A percentile compares a stretch with the other conserved stretches of the same genome.
These are phyloP conservation scores for Nelumbo lutea DNA, from an alignment of 164 flowering plant species.

Conservation along the genomic window DNA sequence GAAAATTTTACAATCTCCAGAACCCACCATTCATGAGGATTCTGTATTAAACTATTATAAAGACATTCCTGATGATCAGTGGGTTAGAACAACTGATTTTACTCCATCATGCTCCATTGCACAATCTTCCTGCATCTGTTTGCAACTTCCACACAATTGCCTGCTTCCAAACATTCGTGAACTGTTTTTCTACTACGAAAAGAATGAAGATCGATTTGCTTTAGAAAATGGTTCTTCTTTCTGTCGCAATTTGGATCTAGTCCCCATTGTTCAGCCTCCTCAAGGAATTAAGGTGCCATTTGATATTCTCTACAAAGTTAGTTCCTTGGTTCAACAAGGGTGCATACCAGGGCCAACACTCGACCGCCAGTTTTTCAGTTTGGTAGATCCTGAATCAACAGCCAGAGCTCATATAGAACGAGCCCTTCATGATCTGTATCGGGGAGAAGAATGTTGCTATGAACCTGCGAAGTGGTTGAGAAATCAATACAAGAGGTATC, in stretches of 20 bases:
- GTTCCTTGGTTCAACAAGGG: slow-evolving; percentile 67
- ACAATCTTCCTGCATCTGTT: slow-evolving; percentile 71
- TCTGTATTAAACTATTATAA: slow-evolving; percentile 33
- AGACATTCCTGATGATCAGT: slow-evolving; percentile 42
- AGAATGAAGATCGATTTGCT: slow-evolving; percentile 30
- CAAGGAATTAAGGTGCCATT: slow-evolving; percentile 44
- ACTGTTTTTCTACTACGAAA: slow-evolving; percentile 39
- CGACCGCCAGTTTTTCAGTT: slow-evolving; percentile 37
- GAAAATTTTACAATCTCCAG: slow-evolving; percentile 24
- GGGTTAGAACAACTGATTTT: slow-evolving; percentile 73
- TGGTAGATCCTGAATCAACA: slow-evolving; percentile 44
- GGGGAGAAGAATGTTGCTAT: slow-evolving; percentile 67
- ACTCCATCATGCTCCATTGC: slow-evolving; percentile 55
- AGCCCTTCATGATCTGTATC: slow-evolving; percentile 58
- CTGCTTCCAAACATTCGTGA: slow-evolving; percentile 46
- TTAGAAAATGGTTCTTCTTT: slow-evolving; percentile 38
- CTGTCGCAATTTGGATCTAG: slow-evolving; percentile 42
- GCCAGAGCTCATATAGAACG: slow-evolving; percentile 36
- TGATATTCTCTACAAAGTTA: slow-evolving; percentile 55
- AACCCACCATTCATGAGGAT: slow-evolving; percentile 10
- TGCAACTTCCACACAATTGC: slow-evolving; percentile 46
- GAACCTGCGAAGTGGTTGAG: slow-evolving; percentile 71
- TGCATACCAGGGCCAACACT: slow-evolving; percentile 61
- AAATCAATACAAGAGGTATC: slow-evolving; percentile 42
- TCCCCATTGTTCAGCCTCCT: slow-evolving; percentile 58